Conservation (phyloP, 2,329 filamentous ascomycete genomes). For the Cordyceps javanica region DNA sequence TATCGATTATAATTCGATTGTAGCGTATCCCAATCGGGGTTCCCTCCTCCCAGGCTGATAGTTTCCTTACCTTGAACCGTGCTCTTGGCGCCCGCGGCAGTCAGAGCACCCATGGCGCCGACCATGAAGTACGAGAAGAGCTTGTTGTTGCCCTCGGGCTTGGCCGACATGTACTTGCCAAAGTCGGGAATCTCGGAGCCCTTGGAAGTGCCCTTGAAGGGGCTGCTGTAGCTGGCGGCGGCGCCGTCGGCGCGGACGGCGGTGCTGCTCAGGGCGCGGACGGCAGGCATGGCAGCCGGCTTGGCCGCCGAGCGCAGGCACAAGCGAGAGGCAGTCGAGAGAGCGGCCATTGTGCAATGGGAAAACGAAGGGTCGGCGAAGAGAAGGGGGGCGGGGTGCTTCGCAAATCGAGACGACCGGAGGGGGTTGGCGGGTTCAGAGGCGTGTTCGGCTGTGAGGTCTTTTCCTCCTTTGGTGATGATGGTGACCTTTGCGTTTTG, state of each 20-base stretch:
- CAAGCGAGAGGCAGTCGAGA: conserved; percentile 62
- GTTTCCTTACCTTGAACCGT: conserved; percentile 83
- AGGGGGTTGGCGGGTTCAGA: conserved; percentile 19
- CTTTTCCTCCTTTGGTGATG: conserved; percentile 34
- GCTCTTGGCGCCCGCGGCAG: conserved; percentile 91
- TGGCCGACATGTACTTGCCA: conserved; percentile 72
- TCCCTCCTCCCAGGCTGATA: not conserved
- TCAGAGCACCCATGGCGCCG: conserved; percentile 85
- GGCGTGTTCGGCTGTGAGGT: conserved; percentile 36
- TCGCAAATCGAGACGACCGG: conserved; percentile 12
- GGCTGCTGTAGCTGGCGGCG: conserved; percentile 49
- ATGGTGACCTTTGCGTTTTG: conserved; percentile 29
- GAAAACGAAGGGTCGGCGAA: not conserved
- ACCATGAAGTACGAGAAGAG: conserved; percentile 98
- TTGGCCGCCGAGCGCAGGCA: conserved; percentile 55
- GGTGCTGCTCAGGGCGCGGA: conserved; percentile 53
- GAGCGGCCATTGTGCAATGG: conserved; percentile 52
- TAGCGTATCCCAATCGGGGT: not conserved
- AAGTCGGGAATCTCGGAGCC: conserved; percentile 79
- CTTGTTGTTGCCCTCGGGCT: conserved; percentile 64
- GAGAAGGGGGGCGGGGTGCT: conserved; percentile 7
- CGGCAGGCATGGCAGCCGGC: conserved; percentile 32
- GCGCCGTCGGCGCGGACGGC: conserved; percentile 39
- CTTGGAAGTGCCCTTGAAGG: conserved; percentile 55
- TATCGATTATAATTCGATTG: not conserved